Conservation (phyloP, 2,329 filamentous ascomycete genomes). For the Exserohilum rostratum region DNA sequence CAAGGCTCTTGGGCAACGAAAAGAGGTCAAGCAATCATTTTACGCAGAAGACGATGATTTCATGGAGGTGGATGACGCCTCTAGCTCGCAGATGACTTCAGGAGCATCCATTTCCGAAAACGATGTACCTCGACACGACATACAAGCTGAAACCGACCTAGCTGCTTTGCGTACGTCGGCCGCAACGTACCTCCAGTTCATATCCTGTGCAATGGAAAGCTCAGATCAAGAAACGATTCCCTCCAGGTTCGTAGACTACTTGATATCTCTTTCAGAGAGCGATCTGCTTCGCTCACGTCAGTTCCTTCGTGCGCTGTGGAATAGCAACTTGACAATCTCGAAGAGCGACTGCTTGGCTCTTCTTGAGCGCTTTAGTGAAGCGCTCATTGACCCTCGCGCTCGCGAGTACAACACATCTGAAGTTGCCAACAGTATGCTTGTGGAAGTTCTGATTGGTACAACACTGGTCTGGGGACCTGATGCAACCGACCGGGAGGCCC, state of each 20-base stretch:
- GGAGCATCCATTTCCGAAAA: conserved; percentile 44
- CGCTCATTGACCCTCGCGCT: conserved; percentile 41
- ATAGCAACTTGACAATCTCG: conserved; percentile 29
- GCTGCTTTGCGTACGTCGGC: conserved; percentile 40
- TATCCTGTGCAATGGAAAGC: conserved; percentile 27
- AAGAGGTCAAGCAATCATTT: conserved; percentile 40
- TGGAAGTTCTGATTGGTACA: conserved; percentile 42
- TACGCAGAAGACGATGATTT: conserved; percentile 54
- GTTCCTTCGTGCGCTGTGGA: conserved; percentile 36
- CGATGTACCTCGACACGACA: conserved; percentile 56
- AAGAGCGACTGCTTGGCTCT: conserved; percentile 34
- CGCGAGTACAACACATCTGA: conserved; percentile 48
- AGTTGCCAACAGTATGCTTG: conserved; percentile 45
- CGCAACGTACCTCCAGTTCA: conserved; percentile 36
- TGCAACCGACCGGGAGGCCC: conserved; percentile 31
- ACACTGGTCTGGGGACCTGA: conserved; percentile 32
- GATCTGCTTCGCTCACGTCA: conserved; percentile 41
- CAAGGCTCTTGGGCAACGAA: conserved; percentile 37
- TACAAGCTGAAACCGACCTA: conserved; percentile 35
- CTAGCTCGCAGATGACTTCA: conserved; percentile 65
- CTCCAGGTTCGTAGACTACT: conserved; percentile 32
- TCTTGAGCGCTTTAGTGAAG: conserved; percentile 39
- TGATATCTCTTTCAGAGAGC: conserved; percentile 34
- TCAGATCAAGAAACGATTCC: conserved; percentile 27
- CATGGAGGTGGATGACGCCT: conserved; percentile 72